These are phyloP conservation scores for Pleurotus sapidus DNA, from an alignment of 768 basidiomycete species.

Conservation along the genomic window DNA sequence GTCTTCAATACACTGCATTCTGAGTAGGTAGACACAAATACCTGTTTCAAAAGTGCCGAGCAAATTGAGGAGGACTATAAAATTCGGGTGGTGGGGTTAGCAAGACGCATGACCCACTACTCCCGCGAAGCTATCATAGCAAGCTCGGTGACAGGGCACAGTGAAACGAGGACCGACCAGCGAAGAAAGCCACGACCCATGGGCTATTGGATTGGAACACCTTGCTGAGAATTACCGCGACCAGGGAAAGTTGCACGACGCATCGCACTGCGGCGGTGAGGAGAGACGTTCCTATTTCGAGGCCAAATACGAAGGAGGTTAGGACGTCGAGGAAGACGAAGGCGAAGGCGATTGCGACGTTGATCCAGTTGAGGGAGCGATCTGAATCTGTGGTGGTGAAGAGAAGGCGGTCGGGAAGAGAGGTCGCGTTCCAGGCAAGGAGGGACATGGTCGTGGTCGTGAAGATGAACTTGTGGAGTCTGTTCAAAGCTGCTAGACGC, in stretches of 20 bases:
- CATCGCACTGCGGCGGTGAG: constrained; percentile 71
- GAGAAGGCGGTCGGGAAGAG: too few species aligned
- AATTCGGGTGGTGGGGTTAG: not conserved
- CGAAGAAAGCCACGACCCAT: constrained; percentile 73
- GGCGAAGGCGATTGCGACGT: constrained; percentile 70
- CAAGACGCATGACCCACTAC: not conserved
- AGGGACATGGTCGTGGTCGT: too few species aligned
- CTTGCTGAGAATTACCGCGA: constrained; percentile 64
- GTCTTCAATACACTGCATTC: constrained; percentile 15
- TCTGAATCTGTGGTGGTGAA: not conserved
- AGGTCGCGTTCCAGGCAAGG: too few species aligned
- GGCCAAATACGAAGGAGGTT: constrained; percentile 59
- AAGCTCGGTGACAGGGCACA: too few species aligned
- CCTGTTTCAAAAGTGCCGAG: constrained; percentile 81
- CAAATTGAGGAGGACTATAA: constrained; percentile 63
- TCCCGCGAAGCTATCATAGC: not conserved
- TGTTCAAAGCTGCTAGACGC: too few species aligned
- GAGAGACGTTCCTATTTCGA: constrained; percentile 71
- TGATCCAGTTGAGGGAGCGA: constrained; percentile 42
- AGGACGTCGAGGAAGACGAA: constrained; percentile 75
- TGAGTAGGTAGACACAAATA: constrained; percentile 12
- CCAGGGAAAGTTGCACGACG: constrained; percentile 71
- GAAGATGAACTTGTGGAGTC: too few species aligned
- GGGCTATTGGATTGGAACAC: constrained; percentile 77
- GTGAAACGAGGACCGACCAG: constrained; percentile 43